phyloP scores from a whole-genome alignment of 2,329 filamentous ascomycete species.

The Neofusicoccum umdonicola region DNA sequence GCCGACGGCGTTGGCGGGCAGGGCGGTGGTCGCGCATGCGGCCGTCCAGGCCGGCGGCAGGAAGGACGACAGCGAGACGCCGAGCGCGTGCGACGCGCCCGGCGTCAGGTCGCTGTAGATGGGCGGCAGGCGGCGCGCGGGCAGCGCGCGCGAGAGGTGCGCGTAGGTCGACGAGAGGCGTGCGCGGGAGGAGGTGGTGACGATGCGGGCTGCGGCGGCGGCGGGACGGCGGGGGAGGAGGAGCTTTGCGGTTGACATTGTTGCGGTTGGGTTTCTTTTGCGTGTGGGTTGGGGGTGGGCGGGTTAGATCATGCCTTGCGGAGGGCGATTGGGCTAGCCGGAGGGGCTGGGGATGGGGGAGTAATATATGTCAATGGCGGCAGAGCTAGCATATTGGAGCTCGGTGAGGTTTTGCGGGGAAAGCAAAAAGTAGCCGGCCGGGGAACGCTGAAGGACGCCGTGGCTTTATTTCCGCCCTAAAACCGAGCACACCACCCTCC shows the following conservation, averaged over 20 bases:
- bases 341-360: background rate
- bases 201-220: background rate
- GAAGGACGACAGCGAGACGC: slow-evolving; percentile 39
- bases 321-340: background rate
- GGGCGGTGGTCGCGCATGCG: background rate
- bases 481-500: background rate
- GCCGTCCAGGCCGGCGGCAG: slow-evolving; percentile 19
- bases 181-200: background rate
- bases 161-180: background rate
- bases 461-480: slow-evolving; percentile 9
- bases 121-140: slow-evolving; percentile 47
- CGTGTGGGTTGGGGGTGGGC: background rate
- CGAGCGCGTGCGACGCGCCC: slow-evolving; percentile 64
- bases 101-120: slow-evolving; percentile 59
- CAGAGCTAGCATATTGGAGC: background rate
- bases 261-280: background rate
- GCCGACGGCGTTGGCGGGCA: background rate
- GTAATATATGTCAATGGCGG: background rate
- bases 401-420: background rate
- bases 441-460: background rate
- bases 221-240: background rate
- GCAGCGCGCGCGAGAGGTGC: slow-evolving; percentile 34
- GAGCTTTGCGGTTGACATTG: background rate
- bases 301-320: background rate
- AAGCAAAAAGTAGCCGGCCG: background rate